Evolutionary conservation across 139 green algal species (phyloP).

Genomic region (Picochlorum sp.): DNA sequence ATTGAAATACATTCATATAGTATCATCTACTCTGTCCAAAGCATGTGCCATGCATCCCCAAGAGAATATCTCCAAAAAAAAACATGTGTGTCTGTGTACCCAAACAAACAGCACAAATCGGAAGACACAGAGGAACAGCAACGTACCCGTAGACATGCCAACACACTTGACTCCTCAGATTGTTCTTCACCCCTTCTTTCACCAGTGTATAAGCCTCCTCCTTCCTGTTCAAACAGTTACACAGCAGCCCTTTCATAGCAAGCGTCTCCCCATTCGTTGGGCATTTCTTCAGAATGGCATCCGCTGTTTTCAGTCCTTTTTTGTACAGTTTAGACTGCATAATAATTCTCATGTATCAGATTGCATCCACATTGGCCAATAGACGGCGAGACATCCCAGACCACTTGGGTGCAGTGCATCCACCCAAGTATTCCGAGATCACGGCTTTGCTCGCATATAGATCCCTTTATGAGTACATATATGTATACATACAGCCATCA

Average conservation of each 20-base stretch:
- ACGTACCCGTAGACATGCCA: constrained; percentile 94
- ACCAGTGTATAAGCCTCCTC: constrained; percentile 93
- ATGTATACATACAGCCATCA: neutral
- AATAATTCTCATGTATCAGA: neutral
- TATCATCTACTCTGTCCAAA: constrained; percentile 5
- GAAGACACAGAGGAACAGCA: constrained; percentile 22
- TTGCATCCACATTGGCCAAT: neutral
- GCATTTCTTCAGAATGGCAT: constrained; percentile 91
- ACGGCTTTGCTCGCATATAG: neutral
- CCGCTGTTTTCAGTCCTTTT: constrained; percentile 91
- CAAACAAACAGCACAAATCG: neutral
- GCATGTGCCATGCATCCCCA: neutral
- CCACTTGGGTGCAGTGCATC: no score
- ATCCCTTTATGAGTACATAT: neutral
- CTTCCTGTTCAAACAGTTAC: constrained; percentile 74
- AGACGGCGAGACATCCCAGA: neutral
- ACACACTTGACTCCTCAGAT: constrained; percentile 89
- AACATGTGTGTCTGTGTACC: no score
- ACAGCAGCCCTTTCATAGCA: constrained; percentile 91
- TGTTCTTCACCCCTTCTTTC: constrained; percentile 69
- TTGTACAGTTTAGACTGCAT: constrained; percentile 88
- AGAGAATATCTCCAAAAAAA: neutral
- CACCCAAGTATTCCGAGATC: neutral
- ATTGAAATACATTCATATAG: constrained; percentile 30
- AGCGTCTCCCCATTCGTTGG: constrained; percentile 95